Conservation (phyloP, 2,329 filamentous ascomycete species). For the Colletotrichum gigasporum region DNA sequence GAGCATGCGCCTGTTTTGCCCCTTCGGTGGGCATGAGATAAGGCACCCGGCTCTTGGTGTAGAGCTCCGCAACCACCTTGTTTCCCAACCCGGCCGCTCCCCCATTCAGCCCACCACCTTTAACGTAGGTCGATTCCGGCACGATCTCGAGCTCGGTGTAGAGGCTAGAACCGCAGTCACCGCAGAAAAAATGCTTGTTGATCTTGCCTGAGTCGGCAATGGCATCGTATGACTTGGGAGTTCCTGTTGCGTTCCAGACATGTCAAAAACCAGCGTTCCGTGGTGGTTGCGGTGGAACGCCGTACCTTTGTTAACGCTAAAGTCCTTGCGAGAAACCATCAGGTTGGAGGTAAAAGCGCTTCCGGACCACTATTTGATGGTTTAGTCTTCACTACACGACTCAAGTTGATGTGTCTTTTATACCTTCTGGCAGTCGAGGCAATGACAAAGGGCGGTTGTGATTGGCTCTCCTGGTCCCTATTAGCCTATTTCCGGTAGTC, state of each 20-base stretch:
- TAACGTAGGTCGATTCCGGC: constrained; percentile 58
- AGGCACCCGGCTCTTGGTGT: constrained; percentile 56
- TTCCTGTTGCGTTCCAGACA: constrained; percentile 49
- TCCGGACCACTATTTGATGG: constrained; percentile 53
- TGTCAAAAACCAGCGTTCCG: neutral
- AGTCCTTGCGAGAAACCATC: constrained; percentile 54
- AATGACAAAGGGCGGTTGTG: constrained; percentile 61
- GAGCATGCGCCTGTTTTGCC: constrained; percentile 54
- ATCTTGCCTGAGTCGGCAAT: constrained; percentile 60
- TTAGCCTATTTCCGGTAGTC: neutral
- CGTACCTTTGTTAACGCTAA: constrained; percentile 59
- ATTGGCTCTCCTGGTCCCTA: constrained; percentile 47
- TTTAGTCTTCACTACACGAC: no score
- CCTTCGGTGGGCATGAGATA: constrained; percentile 53
- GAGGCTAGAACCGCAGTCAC: constrained; percentile 58
- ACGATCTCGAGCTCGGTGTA: constrained; percentile 64
- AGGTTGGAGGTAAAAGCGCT: constrained; percentile 65
- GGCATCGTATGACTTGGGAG: constrained; percentile 56
- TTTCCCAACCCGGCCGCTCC: constrained; percentile 52
- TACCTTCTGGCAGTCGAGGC: constrained; percentile 64
- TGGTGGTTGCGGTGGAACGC: rapidly evolving
- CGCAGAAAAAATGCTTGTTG: constrained; percentile 66
- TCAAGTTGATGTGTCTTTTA: no score
- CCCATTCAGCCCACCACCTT: constrained; percentile 60
- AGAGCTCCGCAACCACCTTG: constrained; percentile 61